Percentiles rank a stretch among this genome's conserved stretches.
Evolutionary conservation across 768 basidiomycete genomes (phyloP).

Genomic region (Rhodosporidiobolus sp.): DNA sequence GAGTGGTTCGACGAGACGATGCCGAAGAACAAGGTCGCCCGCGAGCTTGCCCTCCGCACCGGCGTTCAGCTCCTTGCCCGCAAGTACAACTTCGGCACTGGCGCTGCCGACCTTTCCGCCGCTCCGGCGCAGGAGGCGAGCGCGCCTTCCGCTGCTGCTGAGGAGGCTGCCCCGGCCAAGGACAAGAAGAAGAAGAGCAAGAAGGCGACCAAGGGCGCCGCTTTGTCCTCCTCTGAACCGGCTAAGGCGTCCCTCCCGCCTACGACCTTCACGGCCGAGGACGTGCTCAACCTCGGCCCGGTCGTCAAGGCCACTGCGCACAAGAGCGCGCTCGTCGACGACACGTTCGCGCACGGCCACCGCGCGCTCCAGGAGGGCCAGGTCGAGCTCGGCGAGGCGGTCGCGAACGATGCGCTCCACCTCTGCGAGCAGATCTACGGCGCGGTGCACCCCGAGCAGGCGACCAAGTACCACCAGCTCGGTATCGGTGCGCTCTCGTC

Average conservation of each 20-base stretch:
- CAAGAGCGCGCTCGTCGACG: conserved; percentile 50
- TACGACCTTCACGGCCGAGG: conserved; percentile 49
- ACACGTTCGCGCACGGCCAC: conserved; percentile 50
- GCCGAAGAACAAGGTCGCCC: conserved; percentile 49
- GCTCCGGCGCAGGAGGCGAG: background rate
- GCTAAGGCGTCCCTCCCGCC: conserved; percentile 17
- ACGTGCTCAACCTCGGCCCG: conserved; percentile 51
- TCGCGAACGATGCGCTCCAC: conserved; percentile 51
- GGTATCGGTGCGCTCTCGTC: conserved; percentile 43
- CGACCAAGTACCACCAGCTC: conserved; percentile 51
- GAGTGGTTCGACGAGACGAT: conserved; percentile 44
- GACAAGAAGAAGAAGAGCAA: conserved; percentile 42
- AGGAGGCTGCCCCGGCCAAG: background rate
- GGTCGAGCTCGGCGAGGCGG: conserved; percentile 50
- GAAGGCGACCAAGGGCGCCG: conserved; percentile 44
- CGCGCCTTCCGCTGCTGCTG: background rate
- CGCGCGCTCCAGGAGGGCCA: conserved; percentile 49
- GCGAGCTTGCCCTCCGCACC: conserved; percentile 50
- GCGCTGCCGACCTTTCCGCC: conserved; percentile 7
- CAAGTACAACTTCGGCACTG: conserved; percentile 48
- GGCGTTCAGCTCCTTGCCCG: conserved; percentile 51
- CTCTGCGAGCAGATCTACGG: conserved; percentile 53
- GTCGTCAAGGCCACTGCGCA: conserved; percentile 50
- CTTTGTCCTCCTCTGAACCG: conserved; percentile 21
- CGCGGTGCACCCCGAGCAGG: conserved; percentile 52